Base-by-base conservation (phyloP, 2,329 filamentous ascomycete species). In the Colletotrichum somersetense region DNA sequence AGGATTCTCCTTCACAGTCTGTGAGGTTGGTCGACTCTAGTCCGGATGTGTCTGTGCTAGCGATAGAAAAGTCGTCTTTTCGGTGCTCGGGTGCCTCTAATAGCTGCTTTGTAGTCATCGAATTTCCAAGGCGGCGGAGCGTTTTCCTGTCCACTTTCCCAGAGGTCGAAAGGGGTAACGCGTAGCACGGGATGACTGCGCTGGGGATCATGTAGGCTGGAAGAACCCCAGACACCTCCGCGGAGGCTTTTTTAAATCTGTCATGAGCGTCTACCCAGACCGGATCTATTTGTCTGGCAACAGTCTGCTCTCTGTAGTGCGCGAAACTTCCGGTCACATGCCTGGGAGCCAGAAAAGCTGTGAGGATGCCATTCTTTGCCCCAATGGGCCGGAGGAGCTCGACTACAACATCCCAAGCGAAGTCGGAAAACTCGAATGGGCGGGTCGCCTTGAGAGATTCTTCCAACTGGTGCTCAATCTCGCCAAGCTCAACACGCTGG, bases 381-480 rank as follows among this genome's bases (percentile, higher is more conserved):
- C 16, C 58, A 1, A 61, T 2, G 12, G 52, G 33, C 5, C 5
- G 8, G 3, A 71, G n/a, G 0, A 74, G 42, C 42, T 73, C 71
- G 14, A 72, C 71, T 2, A 53, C 63, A 11, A 71, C 44, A 3
- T 71, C 63, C 58, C 20, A 66, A 1, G 14, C 20, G n/a, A 68
- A 14, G 6, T 11, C 50, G 16, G 62, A 26, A 11, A 40, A 10
- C 6, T 16, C 14, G 4, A 12, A 30, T 18, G 38, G 12, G 6
- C 35, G 20, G 6, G 2, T 5, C 1, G 20, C 59, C 10, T 14
- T 10, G 0, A 73, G 1, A 5, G 7, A n/a, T 10, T 20, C 20
- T 20, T 35, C 58, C 11, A 73, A 11, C 1, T 78, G 77, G 30
- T 73, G 61, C 44, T 77, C 76, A 2, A 77, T 68, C 38, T 76